Evolutionary conservation across 768 basidiomycete species (phyloP), one percentile per base, ranked within the genome.

Genomic region (Cystobasidium tubakii): DNA sequence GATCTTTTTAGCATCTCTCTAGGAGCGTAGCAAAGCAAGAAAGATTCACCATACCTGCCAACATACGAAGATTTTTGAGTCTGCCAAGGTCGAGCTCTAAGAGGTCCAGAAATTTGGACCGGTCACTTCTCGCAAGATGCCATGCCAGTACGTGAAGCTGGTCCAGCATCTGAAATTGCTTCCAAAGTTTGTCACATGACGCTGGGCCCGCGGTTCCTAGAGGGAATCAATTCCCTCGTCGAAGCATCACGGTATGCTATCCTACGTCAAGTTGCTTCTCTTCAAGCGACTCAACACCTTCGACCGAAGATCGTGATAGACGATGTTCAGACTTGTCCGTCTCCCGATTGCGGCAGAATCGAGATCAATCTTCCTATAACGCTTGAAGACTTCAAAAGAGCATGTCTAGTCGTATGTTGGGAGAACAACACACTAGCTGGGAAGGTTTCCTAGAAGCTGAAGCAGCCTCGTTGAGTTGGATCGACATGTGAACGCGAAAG

Each of bases 381-480:
- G 7, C 39, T 33, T 10, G 63, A 42, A 36, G 3, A 3, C 1
- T 36, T 65, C n/a, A 65, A 43, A 42, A 46, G 2, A 7, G 63
- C 63, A 46, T 25, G 36, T 25, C 27, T 65, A 27, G 27, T 12
- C 27, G 39, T 36, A 10, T 42, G 23, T 29, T 9, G 36, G 2
- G 13, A 25, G 63, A 42, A 23, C 15, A 42, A 15, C 13, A 10
- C 17, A 17, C 17, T 43, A 65, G 63, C 39, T 29, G 63, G 39
- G 63, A 65, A 65, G 63, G 31, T 31, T 6, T 65, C 4, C 34
- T 65, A 36, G 63, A 65, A 43, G 63, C 63, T 13, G 63, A 65
- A n/a, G 3, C 39, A 12, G 10, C 4, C 63, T 42, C 27, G 10
- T 10, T 27, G 33, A 65, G 7, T n/a, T 65, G 63, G 63, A 65